These are phyloP conservation scores for grape (Vitis vinifera) DNA, from an alignment of 164 flowering plant species.

Conservation along the genomic window DNA sequence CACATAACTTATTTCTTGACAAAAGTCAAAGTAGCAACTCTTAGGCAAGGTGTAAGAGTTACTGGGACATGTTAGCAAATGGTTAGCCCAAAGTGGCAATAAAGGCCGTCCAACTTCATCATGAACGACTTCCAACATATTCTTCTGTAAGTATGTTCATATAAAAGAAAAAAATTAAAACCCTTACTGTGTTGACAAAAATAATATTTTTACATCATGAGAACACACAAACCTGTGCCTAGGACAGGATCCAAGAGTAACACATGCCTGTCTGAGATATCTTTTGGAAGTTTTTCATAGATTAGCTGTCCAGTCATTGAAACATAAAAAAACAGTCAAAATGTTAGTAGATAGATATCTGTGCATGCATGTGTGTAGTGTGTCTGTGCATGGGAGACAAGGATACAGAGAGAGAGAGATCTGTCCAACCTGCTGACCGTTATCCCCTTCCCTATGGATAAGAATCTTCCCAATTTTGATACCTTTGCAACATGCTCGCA, in stretches of 20 bases:
- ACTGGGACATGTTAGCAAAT: no score
- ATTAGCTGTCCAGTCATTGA: slow-evolving; percentile 59
- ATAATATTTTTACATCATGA: slow-evolving; percentile 1
- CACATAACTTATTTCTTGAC: no score
- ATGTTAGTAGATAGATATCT: background rate
- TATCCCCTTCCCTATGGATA: slow-evolving; percentile 95
- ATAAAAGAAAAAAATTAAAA: background rate
- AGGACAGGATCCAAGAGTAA: slow-evolving; percentile 91
- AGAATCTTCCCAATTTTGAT: slow-evolving; percentile 97
- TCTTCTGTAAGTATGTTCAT: background rate
- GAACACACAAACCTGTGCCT: slow-evolving; percentile 70
- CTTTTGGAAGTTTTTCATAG: slow-evolving; percentile 85
- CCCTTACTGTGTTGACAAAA: no score
- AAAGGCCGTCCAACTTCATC: background rate
- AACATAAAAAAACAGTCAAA: slow-evolving; percentile 9
- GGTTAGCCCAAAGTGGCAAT: background rate
- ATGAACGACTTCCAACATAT: background rate
- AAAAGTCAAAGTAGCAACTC: no score
- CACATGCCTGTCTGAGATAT: slow-evolving; percentile 97
- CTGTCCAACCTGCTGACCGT: slow-evolving; percentile 82
- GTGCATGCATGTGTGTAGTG: background rate
- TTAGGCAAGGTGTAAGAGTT: no score
- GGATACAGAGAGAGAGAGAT: slow-evolving; percentile 8
- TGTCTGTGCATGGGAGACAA: slow-evolving; percentile 2
- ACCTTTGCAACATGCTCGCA: slow-evolving; percentile 98